Percentiles rank a stretch among this genome's conserved stretches.
phyloP scores from a whole-genome alignment of 1,284 basidiomycete genomes.

The Moniliophthora roreri region DNA sequence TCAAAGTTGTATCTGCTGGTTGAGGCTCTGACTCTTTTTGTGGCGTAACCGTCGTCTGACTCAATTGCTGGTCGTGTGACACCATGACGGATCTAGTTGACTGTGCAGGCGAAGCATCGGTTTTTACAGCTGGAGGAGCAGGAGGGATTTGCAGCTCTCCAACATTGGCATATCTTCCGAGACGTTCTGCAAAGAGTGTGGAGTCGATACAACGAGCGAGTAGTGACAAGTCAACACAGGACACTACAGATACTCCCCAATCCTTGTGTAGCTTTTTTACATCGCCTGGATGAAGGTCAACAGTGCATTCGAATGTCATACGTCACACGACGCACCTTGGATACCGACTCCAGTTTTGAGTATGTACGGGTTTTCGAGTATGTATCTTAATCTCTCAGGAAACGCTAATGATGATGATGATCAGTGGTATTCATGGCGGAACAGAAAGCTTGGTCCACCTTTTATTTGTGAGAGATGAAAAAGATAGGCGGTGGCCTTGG shows the following conservation, averaged over 20 bases:
- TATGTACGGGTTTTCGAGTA: conserved; percentile 51
- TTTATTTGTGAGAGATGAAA: conserved; percentile 64
- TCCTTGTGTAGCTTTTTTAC: conserved; percentile 62
- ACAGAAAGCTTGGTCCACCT: conserved; percentile 36
- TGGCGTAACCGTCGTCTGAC: too few species aligned
- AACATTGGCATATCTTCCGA: conserved; percentile 7
- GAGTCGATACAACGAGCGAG: conserved; percentile 71
- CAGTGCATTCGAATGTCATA: conserved; percentile 17
- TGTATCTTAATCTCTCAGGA: conserved; percentile 45
- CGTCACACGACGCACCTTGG: conserved; percentile 31
- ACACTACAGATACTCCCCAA: conserved; percentile 44
- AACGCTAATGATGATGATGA: conserved; percentile 40
- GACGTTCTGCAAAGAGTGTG: conserved; percentile 36
- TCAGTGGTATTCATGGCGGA: conserved; percentile 1
- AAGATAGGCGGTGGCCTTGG: conserved; percentile 49
- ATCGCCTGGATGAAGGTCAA: conserved; percentile 46
- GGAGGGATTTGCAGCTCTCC: neutral
- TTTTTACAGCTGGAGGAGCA: neutral
- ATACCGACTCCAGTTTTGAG: conserved; percentile 72
- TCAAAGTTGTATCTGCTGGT: too few species aligned
- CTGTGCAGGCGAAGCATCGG: neutral
- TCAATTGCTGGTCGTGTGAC: too few species aligned
- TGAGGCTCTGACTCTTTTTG: neutral
- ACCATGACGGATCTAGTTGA: neutral
- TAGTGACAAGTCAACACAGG: conserved; percentile 67